Conservation (phyloP, 2,329 filamentous ascomycete species). For the Lizonia empirigonia region DNA sequence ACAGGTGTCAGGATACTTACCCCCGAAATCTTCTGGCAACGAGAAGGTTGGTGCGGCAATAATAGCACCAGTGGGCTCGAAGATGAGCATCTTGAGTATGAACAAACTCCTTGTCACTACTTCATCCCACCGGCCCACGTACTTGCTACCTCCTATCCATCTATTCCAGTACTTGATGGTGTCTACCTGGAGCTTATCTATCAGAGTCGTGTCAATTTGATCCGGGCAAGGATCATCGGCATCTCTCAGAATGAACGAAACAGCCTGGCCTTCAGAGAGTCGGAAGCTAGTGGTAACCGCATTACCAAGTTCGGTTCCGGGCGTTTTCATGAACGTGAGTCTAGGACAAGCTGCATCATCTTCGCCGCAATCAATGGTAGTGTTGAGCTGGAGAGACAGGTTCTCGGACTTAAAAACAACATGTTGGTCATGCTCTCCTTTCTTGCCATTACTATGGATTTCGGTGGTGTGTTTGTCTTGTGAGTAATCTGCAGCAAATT, state of each 20-base stretch:
- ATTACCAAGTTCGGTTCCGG: conserved; percentile 62
- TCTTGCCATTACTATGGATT: conserved; percentile 51
- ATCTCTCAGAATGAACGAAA: conserved; percentile 72
- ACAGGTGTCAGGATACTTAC: conserved; percentile 10
- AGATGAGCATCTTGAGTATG: conserved; percentile 77
- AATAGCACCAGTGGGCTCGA: conserved; percentile 78
- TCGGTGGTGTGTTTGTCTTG: conserved; percentile 65
- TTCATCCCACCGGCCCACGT: conserved; percentile 74
- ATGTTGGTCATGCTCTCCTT: conserved; percentile 29
- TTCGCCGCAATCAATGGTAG: conserved; percentile 67
- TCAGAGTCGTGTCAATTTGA: conserved; percentile 62
- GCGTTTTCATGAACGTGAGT: conserved; percentile 62
- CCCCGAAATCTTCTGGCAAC: conserved; percentile 66
- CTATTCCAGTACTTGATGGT: conserved; percentile 75
- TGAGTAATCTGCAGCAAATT: conserved; percentile 61
- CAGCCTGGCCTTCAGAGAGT: conserved; percentile 68
- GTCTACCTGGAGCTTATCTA: conserved; percentile 69
- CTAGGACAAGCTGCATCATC: conserved; percentile 57
- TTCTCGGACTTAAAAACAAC: conserved; percentile 66
- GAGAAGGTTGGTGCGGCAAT: conserved; percentile 79
- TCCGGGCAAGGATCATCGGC: conserved; percentile 61
- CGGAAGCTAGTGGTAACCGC: conserved; percentile 66
- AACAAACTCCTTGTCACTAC: conserved; percentile 73
- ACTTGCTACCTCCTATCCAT: conserved; percentile 73
- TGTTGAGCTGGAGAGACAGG: conserved; percentile 68